Percentiles rank a stretch among this genome's conserved stretches.
These are phyloP conservation scores for Gossypium davidsonii DNA, from an alignment of 441 rosid genomes.

Conservation along the genomic window DNA sequence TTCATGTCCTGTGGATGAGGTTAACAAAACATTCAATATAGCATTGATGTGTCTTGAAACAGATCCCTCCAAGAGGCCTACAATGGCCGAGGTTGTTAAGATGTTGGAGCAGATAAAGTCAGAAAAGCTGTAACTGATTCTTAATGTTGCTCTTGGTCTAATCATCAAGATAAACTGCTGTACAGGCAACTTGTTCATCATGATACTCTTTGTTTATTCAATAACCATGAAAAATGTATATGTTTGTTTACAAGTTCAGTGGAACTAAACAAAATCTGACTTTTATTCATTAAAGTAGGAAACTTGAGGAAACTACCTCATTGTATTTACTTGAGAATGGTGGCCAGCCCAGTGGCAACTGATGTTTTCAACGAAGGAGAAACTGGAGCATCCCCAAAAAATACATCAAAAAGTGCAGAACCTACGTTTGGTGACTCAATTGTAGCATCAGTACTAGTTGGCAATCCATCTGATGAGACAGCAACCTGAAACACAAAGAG, in stretches of 20 bases:
- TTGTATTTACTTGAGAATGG: slow-evolving; percentile 31
- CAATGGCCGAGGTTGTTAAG: slow-evolving; percentile 78
- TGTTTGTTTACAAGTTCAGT: neutral
- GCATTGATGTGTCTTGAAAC: slow-evolving; percentile 75
- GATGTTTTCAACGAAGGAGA: slow-evolving; percentile 71
- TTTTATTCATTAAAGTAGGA: neutral
- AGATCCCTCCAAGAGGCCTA: slow-evolving; percentile 66
- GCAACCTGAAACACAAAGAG: slow-evolving; percentile 36
- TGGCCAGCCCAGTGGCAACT: slow-evolving; percentile 47
- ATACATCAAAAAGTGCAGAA: slow-evolving; percentile 61
- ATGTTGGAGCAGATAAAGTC: slow-evolving; percentile 53
- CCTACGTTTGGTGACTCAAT: slow-evolving; percentile 55
- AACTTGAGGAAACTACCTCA: slow-evolving; percentile 9
- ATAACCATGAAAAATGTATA: neutral
- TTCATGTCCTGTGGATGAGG: slow-evolving; percentile 48
- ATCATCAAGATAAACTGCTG: neutral
- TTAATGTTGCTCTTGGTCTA: neutral
- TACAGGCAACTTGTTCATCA: neutral
- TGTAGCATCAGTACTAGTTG: slow-evolving; percentile 43
- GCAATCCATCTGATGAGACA: slow-evolving; percentile 53
- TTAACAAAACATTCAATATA: slow-evolving; percentile 42
- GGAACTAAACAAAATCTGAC: neutral
- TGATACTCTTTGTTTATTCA: neutral
- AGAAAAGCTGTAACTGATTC: slow-evolving; percentile 21
- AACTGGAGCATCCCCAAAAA: slow-evolving; percentile 67